Conservation (phyloP, 2,329 filamentous ascomycete species). For the Thelonectria blattea region DNA sequence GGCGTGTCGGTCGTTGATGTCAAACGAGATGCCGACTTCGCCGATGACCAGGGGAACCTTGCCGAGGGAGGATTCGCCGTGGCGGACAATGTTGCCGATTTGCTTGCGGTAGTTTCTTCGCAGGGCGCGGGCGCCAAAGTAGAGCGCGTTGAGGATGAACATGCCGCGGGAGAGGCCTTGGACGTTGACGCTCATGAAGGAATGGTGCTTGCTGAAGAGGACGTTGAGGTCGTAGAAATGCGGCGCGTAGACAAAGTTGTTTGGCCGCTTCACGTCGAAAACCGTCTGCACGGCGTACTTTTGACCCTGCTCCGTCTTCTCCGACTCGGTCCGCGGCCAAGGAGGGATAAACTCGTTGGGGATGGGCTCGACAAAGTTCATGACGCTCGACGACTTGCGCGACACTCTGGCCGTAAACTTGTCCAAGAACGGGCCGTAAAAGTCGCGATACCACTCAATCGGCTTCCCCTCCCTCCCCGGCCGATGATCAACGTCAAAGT, state of each 20-base stretch:
- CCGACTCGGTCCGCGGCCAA: conserved; percentile 36
- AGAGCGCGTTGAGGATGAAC: conserved; percentile 49
- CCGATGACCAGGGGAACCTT: conserved; percentile 46
- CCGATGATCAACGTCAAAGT: conserved; percentile 48
- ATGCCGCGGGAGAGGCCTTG: conserved; percentile 48
- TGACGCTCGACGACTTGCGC: conserved; percentile 36
- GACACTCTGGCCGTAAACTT: conserved; percentile 45
- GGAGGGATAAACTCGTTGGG: conserved; percentile 50
- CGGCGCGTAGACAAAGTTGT: conserved; percentile 48
- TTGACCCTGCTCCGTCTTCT: conserved; percentile 22
- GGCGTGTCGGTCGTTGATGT: conserved; percentile 46
- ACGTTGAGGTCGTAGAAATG: conserved; percentile 53
- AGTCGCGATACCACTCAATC: conserved; percentile 51
- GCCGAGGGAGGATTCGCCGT: conserved; percentile 43
- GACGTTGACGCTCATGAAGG: conserved; percentile 48
- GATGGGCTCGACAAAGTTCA: conserved; percentile 50
- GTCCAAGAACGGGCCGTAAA: conserved; percentile 48
- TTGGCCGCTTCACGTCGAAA: conserved; percentile 37
- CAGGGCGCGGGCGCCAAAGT: conserved; percentile 46
- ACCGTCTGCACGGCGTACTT: conserved; percentile 39
- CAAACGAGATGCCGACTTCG: conserved; percentile 49
- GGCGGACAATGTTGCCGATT: conserved; percentile 44
- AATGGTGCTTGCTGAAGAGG: conserved; percentile 45
- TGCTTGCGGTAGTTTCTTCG: conserved; percentile 48
- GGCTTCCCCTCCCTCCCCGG: conserved; percentile 42